Evolutionary conservation across 495 filamentous ascomycete genomes (phyloP).

Genomic region (Tetracladium marchalianum): DNA sequence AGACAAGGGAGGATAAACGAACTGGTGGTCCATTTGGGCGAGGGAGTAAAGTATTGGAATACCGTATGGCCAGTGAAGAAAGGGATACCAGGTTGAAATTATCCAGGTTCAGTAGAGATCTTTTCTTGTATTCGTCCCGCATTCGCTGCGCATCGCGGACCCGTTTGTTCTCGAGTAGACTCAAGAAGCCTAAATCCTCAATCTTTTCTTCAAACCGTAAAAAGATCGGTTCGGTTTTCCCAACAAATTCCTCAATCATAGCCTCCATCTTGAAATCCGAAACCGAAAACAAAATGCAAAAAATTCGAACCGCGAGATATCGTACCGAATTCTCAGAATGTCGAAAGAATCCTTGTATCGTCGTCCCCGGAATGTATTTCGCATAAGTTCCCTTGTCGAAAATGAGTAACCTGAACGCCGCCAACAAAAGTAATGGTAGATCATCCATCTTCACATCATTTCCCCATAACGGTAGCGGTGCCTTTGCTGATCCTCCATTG

Average conservation of each 20-base stretch:
- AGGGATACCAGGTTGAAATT: slow-evolving; percentile 10
- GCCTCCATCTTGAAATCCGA: slow-evolving; percentile 67
- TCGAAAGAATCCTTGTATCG: slow-evolving; percentile 55
- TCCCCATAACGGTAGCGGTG: neutral
- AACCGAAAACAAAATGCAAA: slow-evolving; percentile 69
- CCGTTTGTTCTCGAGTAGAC: slow-evolving; percentile 64
- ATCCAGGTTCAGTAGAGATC: slow-evolving; percentile 10
- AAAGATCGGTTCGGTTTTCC: slow-evolving; percentile 42
- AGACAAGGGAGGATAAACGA: slow-evolving; percentile 47
- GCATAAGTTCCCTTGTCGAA: slow-evolving; percentile 60
- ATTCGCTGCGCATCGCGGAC: slow-evolving; percentile 29
- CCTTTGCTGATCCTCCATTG: neutral
- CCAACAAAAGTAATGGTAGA: slow-evolving; percentile 41
- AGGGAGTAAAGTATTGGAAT: slow-evolving; percentile 57
- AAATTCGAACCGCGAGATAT: slow-evolving; percentile 72
- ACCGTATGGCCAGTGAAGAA: slow-evolving; percentile 28
- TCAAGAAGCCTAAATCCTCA: slow-evolving; percentile 79
- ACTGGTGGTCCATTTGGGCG: slow-evolving; percentile 42
- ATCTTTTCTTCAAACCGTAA: slow-evolving; percentile 65
- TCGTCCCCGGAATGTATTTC: slow-evolving; percentile 48
- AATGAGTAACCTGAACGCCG: slow-evolving; percentile 65
- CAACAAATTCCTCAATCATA: slow-evolving; percentile 56
- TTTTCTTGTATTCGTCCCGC: slow-evolving; percentile 28
- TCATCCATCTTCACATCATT: neutral
- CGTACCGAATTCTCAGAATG: slow-evolving; percentile 51